A percentile compares a stretch with the other conserved stretches of the same genome.
Evolutionary conservation across 139 green algal genomes (phyloP).

Genomic region (Chloropicon primus): DNA sequence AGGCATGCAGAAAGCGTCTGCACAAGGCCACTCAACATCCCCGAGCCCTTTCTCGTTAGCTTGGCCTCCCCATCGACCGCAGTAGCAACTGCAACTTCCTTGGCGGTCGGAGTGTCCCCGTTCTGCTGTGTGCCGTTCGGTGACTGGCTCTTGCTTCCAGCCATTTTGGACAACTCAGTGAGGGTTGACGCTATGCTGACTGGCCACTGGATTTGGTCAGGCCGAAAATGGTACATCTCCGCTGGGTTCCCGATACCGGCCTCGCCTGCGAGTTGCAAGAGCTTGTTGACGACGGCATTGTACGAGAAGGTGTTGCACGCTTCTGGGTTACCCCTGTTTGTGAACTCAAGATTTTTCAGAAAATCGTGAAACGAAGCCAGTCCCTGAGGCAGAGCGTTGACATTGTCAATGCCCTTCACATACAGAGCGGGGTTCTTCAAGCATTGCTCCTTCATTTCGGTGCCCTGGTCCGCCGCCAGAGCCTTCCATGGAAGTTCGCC

Average conservation of each 20-base stretch:
- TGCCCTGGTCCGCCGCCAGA: too few species aligned
- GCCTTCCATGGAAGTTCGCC: too few species aligned
- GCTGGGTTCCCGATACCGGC: not conserved
- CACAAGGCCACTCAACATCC: not conserved
- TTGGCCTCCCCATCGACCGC: not conserved
- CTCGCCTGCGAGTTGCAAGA: not conserved
- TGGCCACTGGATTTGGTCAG: not conserved
- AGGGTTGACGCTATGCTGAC: not conserved
- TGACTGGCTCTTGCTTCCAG: not conserved
- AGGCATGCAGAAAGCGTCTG: not conserved
- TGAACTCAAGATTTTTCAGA: not conserved
- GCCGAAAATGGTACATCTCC: not conserved
- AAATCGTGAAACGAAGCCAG: not conserved
- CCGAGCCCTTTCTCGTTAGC: not conserved
- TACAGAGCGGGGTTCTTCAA: not conserved
- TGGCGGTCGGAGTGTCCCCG: too few species aligned
- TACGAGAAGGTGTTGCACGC: too few species aligned
- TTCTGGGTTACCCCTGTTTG: too few species aligned
- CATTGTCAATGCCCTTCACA: not conserved
- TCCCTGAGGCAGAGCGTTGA: not conserved
- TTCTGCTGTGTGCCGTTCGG: not conserved
- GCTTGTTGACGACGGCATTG: not conserved
- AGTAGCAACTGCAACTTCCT: not conserved
- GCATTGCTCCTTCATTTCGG: not conserved
- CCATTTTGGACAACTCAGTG: not conserved